Percentiles rank a stretch among this genome's conserved stretches.
Evolutionary conservation across 805 yeast species (phyloP).

Genomic region (Candida silvatica): DNA sequence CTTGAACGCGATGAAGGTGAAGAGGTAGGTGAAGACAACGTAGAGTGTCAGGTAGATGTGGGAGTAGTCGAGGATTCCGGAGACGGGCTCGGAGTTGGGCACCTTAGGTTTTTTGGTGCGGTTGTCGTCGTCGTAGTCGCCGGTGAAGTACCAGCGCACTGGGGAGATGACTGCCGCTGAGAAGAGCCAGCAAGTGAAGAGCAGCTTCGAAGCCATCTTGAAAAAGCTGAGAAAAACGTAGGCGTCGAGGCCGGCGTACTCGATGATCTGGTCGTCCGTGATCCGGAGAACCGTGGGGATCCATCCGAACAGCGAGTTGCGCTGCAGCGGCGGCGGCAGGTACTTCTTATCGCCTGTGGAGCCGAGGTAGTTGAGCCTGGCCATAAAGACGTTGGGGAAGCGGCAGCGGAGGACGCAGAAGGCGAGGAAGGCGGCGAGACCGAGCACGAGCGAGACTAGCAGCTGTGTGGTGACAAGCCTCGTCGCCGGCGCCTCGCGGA

Average conservation of each 20-base stretch:
- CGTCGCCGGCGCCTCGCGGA: constrained; percentile 25
- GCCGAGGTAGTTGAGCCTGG: constrained; percentile 53
- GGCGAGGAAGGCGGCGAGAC: constrained; percentile 54
- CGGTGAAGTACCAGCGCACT: constrained; percentile 73
- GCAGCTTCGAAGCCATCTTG: constrained; percentile 71
- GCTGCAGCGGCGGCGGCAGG: constrained; percentile 51
- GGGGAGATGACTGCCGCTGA: constrained; percentile 79
- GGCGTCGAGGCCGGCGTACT: constrained; percentile 91
- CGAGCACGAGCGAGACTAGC: constrained; percentile 58
- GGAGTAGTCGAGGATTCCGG: background rate
- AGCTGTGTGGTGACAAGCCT: constrained; percentile 74
- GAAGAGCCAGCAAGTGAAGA: constrained; percentile 56
- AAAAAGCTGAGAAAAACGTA: constrained; percentile 87
- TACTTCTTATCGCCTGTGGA: constrained; percentile 29
- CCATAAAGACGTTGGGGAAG: constrained; percentile 80
- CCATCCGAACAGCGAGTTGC: constrained; percentile 70
- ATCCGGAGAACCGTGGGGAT: constrained; percentile 55
- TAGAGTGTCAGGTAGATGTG: constrained; percentile 71
- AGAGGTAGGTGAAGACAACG: constrained; percentile 77
- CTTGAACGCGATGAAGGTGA: constrained; percentile 59
- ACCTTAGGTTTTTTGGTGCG: constrained; percentile 17
- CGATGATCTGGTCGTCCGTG: constrained; percentile 68
- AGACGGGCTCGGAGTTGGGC: background rate
- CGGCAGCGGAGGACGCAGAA: constrained; percentile 66
- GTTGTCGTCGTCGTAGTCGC: constrained; percentile 52